These are phyloP conservation scores for Verbascum thapsus DNA, from an alignment of 257 asterid species.

Conservation along the genomic window DNA sequence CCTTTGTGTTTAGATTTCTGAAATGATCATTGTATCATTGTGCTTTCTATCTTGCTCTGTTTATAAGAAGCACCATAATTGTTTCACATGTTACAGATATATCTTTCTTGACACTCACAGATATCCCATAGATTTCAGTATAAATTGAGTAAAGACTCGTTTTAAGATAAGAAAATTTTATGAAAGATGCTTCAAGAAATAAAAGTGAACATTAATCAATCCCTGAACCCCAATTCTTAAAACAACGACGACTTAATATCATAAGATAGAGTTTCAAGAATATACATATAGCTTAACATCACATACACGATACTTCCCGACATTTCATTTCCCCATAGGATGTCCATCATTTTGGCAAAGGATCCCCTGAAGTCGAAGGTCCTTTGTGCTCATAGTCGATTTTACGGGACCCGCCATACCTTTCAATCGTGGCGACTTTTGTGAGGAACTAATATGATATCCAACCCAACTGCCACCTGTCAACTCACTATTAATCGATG, in stretches of 20 bases:
- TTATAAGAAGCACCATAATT: neutral
- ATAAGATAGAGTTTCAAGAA: conserved; percentile 16
- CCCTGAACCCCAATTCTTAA: conserved; percentile 20
- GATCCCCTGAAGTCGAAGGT: conserved; percentile 41
- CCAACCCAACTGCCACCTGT: conserved; percentile 64
- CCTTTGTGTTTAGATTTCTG: too few species aligned
- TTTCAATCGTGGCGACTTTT: conserved; percentile 70
- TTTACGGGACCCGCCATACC: conserved; percentile 59
- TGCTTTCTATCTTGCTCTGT: too few species aligned
- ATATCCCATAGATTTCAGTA: neutral
- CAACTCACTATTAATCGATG: conserved; percentile 81
- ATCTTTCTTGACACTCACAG: neutral
- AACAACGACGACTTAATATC: conserved; percentile 3
- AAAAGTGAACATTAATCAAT: neutral
- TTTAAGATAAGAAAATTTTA: neutral
- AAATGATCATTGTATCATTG: too few species aligned
- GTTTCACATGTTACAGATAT: neutral
- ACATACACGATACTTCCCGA: conserved; percentile 13
- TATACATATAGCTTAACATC: conserved; percentile 25
- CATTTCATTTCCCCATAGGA: conserved; percentile 32
- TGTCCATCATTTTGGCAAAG: conserved; percentile 34
- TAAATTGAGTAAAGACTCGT: neutral
- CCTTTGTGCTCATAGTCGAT: conserved; percentile 49
- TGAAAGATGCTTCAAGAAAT: neutral
- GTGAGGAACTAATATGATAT: conserved; percentile 45